Percentiles rank a stretch among this genome's conserved stretches.
Evolutionary conservation across 805 yeast genomes (phyloP).

Genomic region (Candida ovalis): DNA sequence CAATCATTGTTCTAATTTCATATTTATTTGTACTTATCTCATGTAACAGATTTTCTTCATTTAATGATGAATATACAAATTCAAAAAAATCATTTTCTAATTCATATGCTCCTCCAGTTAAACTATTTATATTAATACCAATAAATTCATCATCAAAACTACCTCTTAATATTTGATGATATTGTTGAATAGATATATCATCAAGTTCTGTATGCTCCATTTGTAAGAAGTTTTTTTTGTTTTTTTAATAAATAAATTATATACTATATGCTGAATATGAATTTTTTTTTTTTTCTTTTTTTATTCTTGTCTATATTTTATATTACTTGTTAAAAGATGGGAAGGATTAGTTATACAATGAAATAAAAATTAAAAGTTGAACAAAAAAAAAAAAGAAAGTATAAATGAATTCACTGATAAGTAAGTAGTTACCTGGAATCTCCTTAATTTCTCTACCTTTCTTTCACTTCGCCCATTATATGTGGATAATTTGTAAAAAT

Average conservation of each 20-base stretch:
- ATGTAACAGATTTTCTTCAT: not conserved
- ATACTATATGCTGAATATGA: too few species aligned
- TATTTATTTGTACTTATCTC: slow-evolving; percentile 8
- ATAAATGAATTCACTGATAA: too few species aligned
- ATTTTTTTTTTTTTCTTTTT: too few species aligned
- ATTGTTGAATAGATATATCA: slow-evolving; percentile 5
- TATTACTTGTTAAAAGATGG: too few species aligned
- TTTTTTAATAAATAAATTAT: not conserved
- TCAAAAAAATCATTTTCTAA: slow-evolving; percentile 23
- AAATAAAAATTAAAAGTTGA: too few species aligned
- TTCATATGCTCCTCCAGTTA: slow-evolving; percentile 10
- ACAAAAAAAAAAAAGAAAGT: too few species aligned
- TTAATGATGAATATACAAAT: slow-evolving; percentile 17
- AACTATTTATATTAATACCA: slow-evolving; percentile 9
- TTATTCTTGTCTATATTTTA: too few species aligned
- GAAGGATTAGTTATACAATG: too few species aligned
- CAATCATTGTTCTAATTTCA: slow-evolving; percentile 10
- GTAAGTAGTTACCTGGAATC: too few species aligned
- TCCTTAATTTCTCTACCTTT: too few species aligned
- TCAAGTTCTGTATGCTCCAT: slow-evolving; percentile 9
- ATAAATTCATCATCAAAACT: slow-evolving; percentile 15
- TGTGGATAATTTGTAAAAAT: too few species aligned
- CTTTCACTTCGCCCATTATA: too few species aligned
- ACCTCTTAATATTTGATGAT: slow-evolving; percentile 6
- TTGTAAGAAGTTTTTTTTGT: not conserved